Evolutionary conservation across 257 asterid genomes (phyloP).

Genomic region (Cinchona pubescens): DNA sequence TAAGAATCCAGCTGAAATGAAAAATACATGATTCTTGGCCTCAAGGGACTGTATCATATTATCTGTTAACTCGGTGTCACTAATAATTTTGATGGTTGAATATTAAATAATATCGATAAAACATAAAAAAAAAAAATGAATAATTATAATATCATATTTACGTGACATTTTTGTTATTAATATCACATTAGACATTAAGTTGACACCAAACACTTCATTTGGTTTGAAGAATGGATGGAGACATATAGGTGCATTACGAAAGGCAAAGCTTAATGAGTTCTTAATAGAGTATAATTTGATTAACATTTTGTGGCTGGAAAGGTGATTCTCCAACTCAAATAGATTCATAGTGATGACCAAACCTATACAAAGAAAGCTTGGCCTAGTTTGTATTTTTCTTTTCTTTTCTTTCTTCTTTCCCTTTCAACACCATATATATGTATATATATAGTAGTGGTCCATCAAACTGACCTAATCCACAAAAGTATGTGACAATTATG

Average conservation of each 20-base stretch:
- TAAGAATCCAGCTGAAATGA: not conserved
- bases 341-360: not conserved
- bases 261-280: not conserved
- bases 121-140: too few species aligned
- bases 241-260: not conserved
- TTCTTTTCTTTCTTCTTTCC: not conserved
- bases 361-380: not conserved
- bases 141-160: too few species aligned
- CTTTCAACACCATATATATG: conserved; percentile 1
- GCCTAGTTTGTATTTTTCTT: too few species aligned
- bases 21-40: not conserved
- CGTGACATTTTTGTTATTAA: too few species aligned
- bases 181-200: too few species aligned
- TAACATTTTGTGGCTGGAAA: not conserved
- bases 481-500: conserved; percentile 18
- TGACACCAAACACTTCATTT: too few species aligned
- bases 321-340: conserved; percentile 8
- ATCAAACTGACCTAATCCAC: conserved; percentile 14
- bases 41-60: too few species aligned
- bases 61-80: too few species aligned
- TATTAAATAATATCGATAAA: too few species aligned
- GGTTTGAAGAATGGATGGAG: not conserved
- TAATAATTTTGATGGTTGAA: too few species aligned
- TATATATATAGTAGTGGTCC: conserved; percentile 5
- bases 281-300: not conserved